Evolutionary conservation across 306 rosid species (phyloP).

Genomic region (Ammopiptanthus mongolicus): DNA sequence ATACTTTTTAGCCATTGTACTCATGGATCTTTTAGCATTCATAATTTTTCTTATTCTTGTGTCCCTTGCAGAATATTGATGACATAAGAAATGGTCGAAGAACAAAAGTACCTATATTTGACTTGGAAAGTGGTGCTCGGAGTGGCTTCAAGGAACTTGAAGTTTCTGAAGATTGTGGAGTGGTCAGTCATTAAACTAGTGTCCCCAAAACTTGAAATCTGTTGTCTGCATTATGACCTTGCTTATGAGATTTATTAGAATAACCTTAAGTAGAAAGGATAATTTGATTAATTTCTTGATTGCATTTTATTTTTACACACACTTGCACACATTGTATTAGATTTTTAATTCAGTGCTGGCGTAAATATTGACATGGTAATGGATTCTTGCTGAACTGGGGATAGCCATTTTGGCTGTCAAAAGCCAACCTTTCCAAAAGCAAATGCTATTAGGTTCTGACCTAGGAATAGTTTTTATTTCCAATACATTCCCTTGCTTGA

Average conservation of each 20-base stretch:
- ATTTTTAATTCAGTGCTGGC: neutral
- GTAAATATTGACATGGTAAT: neutral
- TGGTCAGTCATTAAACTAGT: constrained; percentile 57
- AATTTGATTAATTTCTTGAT: neutral
- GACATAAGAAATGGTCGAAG: constrained; percentile 78
- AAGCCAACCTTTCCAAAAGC: neutral
- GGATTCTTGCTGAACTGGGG: neutral
- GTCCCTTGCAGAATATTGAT: constrained; percentile 73
- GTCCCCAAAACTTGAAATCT: constrained; percentile 11
- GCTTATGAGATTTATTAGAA: neutral
- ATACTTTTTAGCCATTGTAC: constrained; percentile 11
- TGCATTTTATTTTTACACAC: neutral
- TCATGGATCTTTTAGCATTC: constrained; percentile 17
- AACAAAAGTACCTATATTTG: constrained; percentile 91
- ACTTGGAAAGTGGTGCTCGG: constrained; percentile 90
- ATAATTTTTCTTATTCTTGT: constrained; percentile 25
- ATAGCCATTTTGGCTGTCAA: neutral
- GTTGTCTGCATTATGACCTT: neutral
- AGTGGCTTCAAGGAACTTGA: constrained; percentile 92
- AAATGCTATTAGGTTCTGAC: neutral
- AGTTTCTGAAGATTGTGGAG: constrained; percentile 99
- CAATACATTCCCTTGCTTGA: neutral
- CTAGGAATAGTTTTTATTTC: neutral
- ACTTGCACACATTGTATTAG: neutral
- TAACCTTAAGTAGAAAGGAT: neutral